These are phyloP conservation scores for Pichia sorboxylosa DNA, from an alignment of 1,139 yeast species.

Conservation along the genomic window DNA sequence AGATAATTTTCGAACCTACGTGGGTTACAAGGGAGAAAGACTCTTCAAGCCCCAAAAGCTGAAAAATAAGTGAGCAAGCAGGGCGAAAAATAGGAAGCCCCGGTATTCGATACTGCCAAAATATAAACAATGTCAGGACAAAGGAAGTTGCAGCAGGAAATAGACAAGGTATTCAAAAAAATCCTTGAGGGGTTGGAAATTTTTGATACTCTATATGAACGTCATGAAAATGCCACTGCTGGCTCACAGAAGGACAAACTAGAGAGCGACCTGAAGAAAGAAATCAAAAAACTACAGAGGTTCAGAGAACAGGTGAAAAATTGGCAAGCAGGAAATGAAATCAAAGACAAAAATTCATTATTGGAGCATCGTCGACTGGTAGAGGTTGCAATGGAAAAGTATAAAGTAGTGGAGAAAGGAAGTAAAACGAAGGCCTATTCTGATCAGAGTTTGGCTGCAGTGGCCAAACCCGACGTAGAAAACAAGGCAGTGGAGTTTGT, in stretches of 20 bases:
- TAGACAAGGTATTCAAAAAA: slow-evolving; percentile 69
- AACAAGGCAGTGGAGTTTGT: slow-evolving; percentile 51
- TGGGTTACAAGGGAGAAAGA: too few species aligned
- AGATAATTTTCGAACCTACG: too few species aligned
- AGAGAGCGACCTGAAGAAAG: slow-evolving; percentile 63
- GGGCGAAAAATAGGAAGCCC: too few species aligned
- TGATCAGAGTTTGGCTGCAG: slow-evolving; percentile 35
- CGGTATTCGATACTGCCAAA: too few species aligned
- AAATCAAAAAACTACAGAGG: slow-evolving; percentile 62
- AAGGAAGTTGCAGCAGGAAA: slow-evolving; percentile 36
- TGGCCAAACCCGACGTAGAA: slow-evolving; percentile 37
- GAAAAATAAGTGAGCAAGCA: too few species aligned
- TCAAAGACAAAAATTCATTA: slow-evolving; percentile 55
- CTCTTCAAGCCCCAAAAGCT: too few species aligned
- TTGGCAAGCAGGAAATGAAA: slow-evolving; percentile 64
- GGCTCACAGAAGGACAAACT: slow-evolving; percentile 64
- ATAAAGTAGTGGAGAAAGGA: slow-evolving; percentile 65
- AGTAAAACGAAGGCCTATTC: slow-evolving; percentile 68
- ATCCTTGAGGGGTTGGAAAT: slow-evolving; percentile 62
- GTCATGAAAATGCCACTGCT: slow-evolving; percentile 48
- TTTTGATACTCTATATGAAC: slow-evolving; percentile 59
- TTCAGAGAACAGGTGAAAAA: slow-evolving; percentile 68
- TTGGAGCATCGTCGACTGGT: slow-evolving; percentile 54
- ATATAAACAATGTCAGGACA: slow-evolving; percentile 26
- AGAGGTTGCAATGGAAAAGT: slow-evolving; percentile 74